Conservation (phyloP, 2,329 filamentous ascomycete genomes). For the Decorospora gaudefroyi region DNA sequence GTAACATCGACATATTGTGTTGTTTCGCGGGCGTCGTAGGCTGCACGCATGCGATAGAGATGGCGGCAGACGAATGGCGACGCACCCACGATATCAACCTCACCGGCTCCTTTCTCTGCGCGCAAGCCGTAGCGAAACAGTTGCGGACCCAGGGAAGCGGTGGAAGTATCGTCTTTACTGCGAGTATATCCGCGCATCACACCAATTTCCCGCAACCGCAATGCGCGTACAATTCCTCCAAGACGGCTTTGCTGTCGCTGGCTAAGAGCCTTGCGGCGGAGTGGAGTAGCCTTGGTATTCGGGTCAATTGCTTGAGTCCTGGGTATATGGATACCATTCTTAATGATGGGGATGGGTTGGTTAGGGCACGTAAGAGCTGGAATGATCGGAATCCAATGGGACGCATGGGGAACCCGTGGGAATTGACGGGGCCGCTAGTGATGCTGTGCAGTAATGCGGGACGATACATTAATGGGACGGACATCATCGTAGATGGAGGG, state of each 20-base stretch:
- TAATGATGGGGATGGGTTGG: slow-evolving; percentile 67
- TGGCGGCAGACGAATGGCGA: slow-evolving; percentile 63
- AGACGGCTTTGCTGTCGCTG: slow-evolving; percentile 67
- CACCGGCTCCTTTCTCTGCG: slow-evolving; percentile 70
- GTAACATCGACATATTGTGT: slow-evolving; percentile 60
- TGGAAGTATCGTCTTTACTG: slow-evolving; percentile 68
- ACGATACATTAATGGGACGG: slow-evolving; percentile 69
- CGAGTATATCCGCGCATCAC: slow-evolving; percentile 68
- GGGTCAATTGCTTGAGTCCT: slow-evolving; percentile 71
- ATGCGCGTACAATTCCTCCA: slow-evolving; percentile 71
- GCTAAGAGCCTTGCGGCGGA: slow-evolving; percentile 70
- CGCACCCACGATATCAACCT: slow-evolving; percentile 72
- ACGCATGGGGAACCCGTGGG: slow-evolving; percentile 66
- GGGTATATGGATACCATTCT: slow-evolving; percentile 80
- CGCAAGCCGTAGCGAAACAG: slow-evolving; percentile 63
- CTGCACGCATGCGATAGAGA: slow-evolving; percentile 64
- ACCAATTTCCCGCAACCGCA: slow-evolving; percentile 77
- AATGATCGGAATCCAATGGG: slow-evolving; percentile 64
- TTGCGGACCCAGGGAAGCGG: slow-evolving; percentile 50
- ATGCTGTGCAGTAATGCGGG: slow-evolving; percentile 65
- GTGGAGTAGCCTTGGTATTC: slow-evolving; percentile 71
- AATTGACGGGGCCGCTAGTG: slow-evolving; percentile 66
- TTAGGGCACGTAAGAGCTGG: slow-evolving; percentile 61
- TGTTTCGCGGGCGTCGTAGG: slow-evolving; percentile 72
- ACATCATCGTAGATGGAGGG: slow-evolving; percentile 66